Conservation (phyloP, 306 rosid species). For the Cicer bijugum region DNA sequence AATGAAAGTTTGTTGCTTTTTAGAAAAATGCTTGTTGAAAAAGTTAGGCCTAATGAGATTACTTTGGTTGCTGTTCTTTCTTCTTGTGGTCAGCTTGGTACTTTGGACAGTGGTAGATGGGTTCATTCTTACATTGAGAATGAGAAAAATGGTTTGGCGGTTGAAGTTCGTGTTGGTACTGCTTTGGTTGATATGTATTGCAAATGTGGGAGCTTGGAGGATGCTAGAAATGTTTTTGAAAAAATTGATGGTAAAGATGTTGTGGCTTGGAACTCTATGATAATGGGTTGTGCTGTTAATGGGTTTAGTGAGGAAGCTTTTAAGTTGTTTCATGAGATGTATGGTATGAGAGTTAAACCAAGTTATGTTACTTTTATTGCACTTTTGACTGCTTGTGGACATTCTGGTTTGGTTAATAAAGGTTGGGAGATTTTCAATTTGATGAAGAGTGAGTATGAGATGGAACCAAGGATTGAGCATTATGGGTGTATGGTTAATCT, state of each 20-base stretch:
- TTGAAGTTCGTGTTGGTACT: constrained; percentile 65
- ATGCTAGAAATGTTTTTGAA: constrained; percentile 67
- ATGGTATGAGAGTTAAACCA: constrained; percentile 51
- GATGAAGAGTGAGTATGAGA: constrained; percentile 60
- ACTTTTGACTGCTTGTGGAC: constrained; percentile 71
- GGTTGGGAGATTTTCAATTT: constrained; percentile 61
- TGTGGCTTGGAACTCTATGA: constrained; percentile 84
- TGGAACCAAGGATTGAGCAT: constrained; percentile 75
- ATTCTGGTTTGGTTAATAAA: constrained; percentile 66
- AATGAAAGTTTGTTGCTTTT: constrained; percentile 65
- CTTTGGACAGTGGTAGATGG: constrained; percentile 81
- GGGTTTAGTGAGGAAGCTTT: constrained; percentile 72
- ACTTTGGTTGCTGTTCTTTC: constrained; percentile 70
- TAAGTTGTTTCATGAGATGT: constrained; percentile 65
- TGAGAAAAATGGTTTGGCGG: constrained; percentile 38
- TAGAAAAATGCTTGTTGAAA: constrained; percentile 62
- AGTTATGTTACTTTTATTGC: constrained; percentile 71
- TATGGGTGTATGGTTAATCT: constrained; percentile 84
- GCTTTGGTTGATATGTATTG: constrained; percentile 84
- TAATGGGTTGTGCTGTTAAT: constrained; percentile 71
- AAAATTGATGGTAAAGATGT: constrained; percentile 57
- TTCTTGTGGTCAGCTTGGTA: constrained; percentile 83
- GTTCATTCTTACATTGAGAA: constrained; percentile 64
- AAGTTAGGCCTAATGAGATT: constrained; percentile 65
- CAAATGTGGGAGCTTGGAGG: constrained; percentile 76